Conservation (phyloP, 2,329 filamentous ascomycete genomes). For the Sordariomycetes sp. region DNA sequence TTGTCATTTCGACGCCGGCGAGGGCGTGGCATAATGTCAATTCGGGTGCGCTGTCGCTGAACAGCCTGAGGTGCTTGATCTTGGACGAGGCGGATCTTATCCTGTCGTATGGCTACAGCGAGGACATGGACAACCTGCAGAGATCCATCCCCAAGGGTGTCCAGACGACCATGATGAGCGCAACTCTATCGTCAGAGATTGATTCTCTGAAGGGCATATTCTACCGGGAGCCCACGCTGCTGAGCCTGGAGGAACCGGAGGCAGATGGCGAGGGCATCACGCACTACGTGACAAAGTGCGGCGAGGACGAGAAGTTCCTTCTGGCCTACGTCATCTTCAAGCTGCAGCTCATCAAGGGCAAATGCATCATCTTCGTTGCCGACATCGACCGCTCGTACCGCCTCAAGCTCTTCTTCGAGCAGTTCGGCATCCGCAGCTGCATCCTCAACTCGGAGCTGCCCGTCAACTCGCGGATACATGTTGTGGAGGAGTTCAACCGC, state of each 20-base stretch:
- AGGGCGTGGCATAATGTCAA: constrained; percentile 71
- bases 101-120: constrained; percentile 86
- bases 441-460: constrained; percentile 92
- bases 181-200: constrained; percentile 81
- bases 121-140: constrained; percentile 75
- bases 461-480: constrained; percentile 85
- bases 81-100: constrained; percentile 94
- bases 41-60: constrained; percentile 52
- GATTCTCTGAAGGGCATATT: constrained; percentile 80
- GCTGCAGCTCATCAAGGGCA: constrained; percentile 86
- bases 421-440: constrained; percentile 90
- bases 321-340: constrained; percentile 93
- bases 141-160: constrained; percentile 73
- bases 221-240: constrained; percentile 61
- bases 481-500: constrained; percentile 95
- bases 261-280: constrained; percentile 67
- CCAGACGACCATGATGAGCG: constrained; percentile 89
- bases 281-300: constrained; percentile 85
- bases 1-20: constrained; percentile 87
- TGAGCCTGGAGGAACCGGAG: constrained; percentile 78
- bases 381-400: constrained; percentile 86
- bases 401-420: constrained; percentile 89
- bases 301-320: constrained; percentile 96
- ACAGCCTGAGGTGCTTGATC: constrained; percentile 66
- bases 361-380: constrained; percentile 63